These are phyloP conservation scores for Neurospora intermedia DNA, from an alignment of 495 filamentous ascomycete genomes.

Conservation along the genomic window DNA sequence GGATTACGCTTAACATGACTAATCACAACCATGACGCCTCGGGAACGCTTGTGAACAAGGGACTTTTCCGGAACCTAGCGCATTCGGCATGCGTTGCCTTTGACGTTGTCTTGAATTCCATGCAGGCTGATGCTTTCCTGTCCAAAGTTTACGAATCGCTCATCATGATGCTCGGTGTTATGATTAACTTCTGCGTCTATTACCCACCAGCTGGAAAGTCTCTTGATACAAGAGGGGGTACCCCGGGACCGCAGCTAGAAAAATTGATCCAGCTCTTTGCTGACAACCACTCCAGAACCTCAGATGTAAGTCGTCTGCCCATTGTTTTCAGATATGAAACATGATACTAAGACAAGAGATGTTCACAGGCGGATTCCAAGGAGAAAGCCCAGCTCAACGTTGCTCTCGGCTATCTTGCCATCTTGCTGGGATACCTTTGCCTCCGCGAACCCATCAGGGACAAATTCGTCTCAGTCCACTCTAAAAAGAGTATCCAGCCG, in stretches of 20 bases:
- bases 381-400: slow-evolving; percentile 80
- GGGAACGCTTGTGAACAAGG: slow-evolving; percentile 48
- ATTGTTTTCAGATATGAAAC: slow-evolving; percentile 31
- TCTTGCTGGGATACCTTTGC: slow-evolving; percentile 73
- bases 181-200: slow-evolving; percentile 84
- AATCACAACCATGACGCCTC: slow-evolving; percentile 67
- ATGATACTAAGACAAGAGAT: slow-evolving; percentile 6
- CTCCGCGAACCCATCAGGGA: slow-evolving; percentile 42
- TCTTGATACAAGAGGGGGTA: slow-evolving; percentile 21
- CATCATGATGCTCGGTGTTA: slow-evolving; percentile 67
- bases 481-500: slow-evolving; percentile 46
- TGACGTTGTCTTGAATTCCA: slow-evolving; percentile 31
- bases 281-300: slow-evolving; percentile 38
- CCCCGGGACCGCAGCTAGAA: slow-evolving; percentile 28
- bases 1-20: slow-evolving; percentile 76
- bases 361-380: slow-evolving; percentile 63
- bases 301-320: slow-evolving; percentile 34
- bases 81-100: slow-evolving; percentile 28
- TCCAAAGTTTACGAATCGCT: slow-evolving; percentile 51
- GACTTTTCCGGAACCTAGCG: slow-evolving; percentile 47
- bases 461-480: slow-evolving; percentile 41
- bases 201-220: slow-evolving; percentile 41
- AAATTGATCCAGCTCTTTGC: slow-evolving; percentile 40
- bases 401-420: slow-evolving; percentile 79
- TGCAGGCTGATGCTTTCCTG: slow-evolving; percentile 25